Percentiles rank a stretch among this genome's conserved stretches.
Evolutionary conservation across 2,329 filamentous ascomycete genomes (phyloP).

Genomic region (Knufia fluminis): DNA sequence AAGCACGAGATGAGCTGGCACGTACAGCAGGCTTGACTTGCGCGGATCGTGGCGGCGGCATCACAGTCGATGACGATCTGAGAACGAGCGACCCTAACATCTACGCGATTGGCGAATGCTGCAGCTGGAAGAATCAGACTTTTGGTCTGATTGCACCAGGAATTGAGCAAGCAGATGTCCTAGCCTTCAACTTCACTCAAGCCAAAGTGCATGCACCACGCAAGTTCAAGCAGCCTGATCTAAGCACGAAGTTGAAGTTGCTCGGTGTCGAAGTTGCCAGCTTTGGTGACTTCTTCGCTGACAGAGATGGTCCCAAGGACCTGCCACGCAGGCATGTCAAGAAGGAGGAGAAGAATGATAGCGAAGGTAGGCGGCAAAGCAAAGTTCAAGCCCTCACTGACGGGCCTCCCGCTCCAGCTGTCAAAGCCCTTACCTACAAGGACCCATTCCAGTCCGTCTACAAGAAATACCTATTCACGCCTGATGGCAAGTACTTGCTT

Average conservation of each 20-base stretch:
- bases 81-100: slow-evolving; percentile 54
- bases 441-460: slow-evolving; percentile 83
- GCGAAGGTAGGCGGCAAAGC: slow-evolving; percentile 21
- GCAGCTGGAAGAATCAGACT: slow-evolving; percentile 65
- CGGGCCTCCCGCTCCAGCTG: slow-evolving; percentile 48
- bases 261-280: slow-evolving; percentile 85
- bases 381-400: slow-evolving; percentile 46
- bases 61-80: slow-evolving; percentile 51
- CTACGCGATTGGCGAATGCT: slow-evolving; percentile 85
- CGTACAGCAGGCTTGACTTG: slow-evolving; percentile 60
- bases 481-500: slow-evolving; percentile 79
- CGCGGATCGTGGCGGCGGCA: slow-evolving; percentile 64
- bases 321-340: slow-evolving; percentile 50
- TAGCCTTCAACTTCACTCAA: slow-evolving; percentile 84
- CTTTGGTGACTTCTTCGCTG: slow-evolving; percentile 89
- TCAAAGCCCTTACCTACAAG: slow-evolving; percentile 79
- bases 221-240: slow-evolving; percentile 69
- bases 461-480: slow-evolving; percentile 87
- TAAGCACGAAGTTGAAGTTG: slow-evolving; percentile 86
- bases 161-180: slow-evolving; percentile 84
- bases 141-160: slow-evolving; percentile 72
- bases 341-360: slow-evolving; percentile 34
- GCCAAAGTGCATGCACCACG: slow-evolving; percentile 61
- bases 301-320: slow-evolving; percentile 68
- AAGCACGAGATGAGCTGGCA: slow-evolving; percentile 69